Conservation (phyloP, 495 filamentous ascomycete genomes). For the Neurospora sp. region DNA sequence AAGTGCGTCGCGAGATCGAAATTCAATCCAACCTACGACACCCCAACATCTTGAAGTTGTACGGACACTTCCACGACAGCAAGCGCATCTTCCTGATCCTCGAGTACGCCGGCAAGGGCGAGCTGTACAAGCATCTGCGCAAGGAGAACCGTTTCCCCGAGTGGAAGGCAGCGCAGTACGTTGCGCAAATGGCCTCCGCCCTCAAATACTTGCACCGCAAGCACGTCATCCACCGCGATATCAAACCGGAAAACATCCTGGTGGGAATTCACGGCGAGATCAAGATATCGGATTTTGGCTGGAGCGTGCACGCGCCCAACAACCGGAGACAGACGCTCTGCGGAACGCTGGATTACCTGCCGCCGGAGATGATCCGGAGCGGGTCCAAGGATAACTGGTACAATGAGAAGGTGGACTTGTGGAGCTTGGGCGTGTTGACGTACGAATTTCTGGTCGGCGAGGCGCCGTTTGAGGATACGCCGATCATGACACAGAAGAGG, state of each 20-base stretch:
- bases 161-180: constrained; percentile 92
- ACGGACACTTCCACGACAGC: constrained; percentile 94
- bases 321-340: constrained; percentile 92
- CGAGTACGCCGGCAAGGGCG: constrained; percentile 90
- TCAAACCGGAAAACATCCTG: constrained; percentile 98
- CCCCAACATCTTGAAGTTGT: constrained; percentile 89
- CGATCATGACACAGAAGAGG: constrained; percentile 85
- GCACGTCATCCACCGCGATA: constrained; percentile 97
- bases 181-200: constrained; percentile 97
- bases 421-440: constrained; percentile 88
- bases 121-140: constrained; percentile 93
- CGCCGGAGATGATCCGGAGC: constrained; percentile 90
- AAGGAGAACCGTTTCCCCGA: constrained; percentile 84
- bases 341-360: constrained; percentile 93
- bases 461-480: constrained; percentile 93
- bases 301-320: constrained; percentile 96
- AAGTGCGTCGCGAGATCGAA: constrained; percentile 93
- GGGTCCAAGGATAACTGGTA: constrained; percentile 76
- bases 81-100: constrained; percentile 94
- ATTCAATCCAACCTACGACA: constrained; percentile 95
- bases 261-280: constrained; percentile 97
- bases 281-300: constrained; percentile 97
- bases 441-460: constrained; percentile 96
- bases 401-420: constrained; percentile 90
- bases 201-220: constrained; percentile 90